These are phyloP conservation scores for Coemansia sp. DNA, from an alignment of 192 early-diverging fungal species.

Conservation along the genomic window DNA sequence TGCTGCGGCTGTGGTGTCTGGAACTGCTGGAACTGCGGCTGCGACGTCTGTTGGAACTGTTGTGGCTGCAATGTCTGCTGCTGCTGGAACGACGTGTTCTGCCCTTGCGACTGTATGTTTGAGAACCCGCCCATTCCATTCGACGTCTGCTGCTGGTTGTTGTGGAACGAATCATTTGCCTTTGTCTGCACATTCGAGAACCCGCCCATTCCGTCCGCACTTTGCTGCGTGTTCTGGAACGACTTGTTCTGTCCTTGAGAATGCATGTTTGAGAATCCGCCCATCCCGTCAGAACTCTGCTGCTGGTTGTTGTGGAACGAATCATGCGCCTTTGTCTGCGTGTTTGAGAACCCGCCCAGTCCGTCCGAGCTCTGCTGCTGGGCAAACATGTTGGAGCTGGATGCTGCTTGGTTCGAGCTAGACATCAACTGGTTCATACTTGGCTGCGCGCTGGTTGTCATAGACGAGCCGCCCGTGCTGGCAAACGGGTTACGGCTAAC, in stretches of 20 bases:
- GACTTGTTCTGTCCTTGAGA: conserved; percentile 1
- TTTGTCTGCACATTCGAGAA: conserved; percentile 4
- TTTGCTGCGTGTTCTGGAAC: conserved; percentile 16
- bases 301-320: conserved; percentile 13
- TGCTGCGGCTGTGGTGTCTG: conserved; percentile 5
- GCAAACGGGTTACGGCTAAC: conserved; percentile 55
- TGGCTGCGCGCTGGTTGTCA: conserved; percentile 15
- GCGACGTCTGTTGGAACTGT: neutral
- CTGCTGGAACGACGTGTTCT: conserved; percentile 8
- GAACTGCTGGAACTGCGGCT: conserved; percentile 4
- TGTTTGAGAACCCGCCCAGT: conserved; percentile 8
- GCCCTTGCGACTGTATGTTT: neutral
- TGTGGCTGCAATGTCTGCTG: neutral
- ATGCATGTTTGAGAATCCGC: conserved; percentile 1
- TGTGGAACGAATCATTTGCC: neutral
- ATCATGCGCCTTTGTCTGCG: conserved; percentile 1
- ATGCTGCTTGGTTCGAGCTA: conserved; percentile 6
- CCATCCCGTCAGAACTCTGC: conserved; percentile 9
- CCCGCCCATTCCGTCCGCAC: conserved; percentile 1
- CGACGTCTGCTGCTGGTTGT: conserved; percentile 22
- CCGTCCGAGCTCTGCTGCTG: conserved; percentile 26
- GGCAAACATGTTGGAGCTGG: conserved; percentile 15
- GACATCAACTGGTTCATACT: conserved; percentile 53
- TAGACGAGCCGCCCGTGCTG: neutral
- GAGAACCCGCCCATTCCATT: conserved; percentile 7